Conservation (phyloP, 139 green algal species). For the Chlamydomonas sphaeroides region DNA sequence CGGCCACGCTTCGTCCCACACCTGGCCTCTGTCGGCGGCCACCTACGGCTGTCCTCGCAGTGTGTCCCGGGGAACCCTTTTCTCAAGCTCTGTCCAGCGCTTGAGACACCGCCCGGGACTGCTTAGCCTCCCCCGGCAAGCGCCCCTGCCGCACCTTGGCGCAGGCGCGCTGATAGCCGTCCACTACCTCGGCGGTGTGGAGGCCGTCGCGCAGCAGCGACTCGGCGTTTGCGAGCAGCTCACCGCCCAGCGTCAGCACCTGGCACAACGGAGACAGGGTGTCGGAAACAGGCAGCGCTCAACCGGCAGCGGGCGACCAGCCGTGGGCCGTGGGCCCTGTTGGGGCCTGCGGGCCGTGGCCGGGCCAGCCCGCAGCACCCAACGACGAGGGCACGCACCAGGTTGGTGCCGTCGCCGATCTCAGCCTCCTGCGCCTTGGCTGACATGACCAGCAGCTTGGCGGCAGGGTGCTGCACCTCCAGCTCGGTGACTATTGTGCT, state of each 20-base stretch:
- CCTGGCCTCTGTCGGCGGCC: too few relatives aligned
- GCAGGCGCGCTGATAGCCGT: slow-evolving; percentile 92
- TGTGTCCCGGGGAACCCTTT: too few relatives aligned
- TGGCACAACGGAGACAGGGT: too few relatives aligned
- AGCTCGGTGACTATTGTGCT: slow-evolving; percentile 96
- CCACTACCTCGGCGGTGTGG: slow-evolving; percentile 93
- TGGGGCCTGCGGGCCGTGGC: too few relatives aligned
- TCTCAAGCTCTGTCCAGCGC: too few relatives aligned
- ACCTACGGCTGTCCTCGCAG: too few relatives aligned
- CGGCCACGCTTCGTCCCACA: too few relatives aligned
- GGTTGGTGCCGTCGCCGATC: slow-evolving; percentile 97
- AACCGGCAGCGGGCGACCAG: too few relatives aligned
- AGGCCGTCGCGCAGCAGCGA: slow-evolving; percentile 91
- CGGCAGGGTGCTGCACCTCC: slow-evolving; percentile 97
- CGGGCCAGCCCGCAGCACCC: too few relatives aligned
- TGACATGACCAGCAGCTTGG: slow-evolving; percentile 94
- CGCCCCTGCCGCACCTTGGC: slow-evolving; percentile 57
- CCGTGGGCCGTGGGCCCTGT: too few relatives aligned
- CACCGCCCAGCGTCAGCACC: slow-evolving; percentile 93
- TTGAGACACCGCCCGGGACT: too few relatives aligned
- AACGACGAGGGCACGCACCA: slow-evolving; percentile 80
- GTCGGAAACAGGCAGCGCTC: too few relatives aligned
- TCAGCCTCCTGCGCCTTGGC: slow-evolving; percentile 94
- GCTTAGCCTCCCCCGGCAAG: background rate
- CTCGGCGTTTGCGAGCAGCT: slow-evolving; percentile 93